Evolutionary conservation across 192 early-diverging fungal genomes (phyloP).

Genomic region (Coemansia sp.): DNA sequence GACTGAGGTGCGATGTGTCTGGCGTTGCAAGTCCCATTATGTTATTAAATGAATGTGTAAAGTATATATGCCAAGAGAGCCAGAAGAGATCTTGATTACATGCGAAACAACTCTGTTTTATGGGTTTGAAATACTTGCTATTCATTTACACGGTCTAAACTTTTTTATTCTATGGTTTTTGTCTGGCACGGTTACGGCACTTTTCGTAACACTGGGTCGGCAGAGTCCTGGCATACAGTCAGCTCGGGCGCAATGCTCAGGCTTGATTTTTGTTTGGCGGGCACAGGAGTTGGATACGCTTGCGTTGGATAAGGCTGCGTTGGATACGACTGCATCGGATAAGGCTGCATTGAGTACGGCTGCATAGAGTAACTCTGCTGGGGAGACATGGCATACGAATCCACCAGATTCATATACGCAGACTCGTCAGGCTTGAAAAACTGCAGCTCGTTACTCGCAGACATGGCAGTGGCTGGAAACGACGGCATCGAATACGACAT

Average conservation of each 20-base stretch:
- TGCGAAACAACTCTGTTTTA: no score
- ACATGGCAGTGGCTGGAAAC: not conserved
- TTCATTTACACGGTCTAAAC: no score
- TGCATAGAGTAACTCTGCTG: not conserved
- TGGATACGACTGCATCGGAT: not conserved
- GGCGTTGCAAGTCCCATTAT: conserved; percentile 68
- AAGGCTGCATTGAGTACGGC: not conserved
- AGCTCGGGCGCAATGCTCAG: conserved; percentile 18
- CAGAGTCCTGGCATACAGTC: conserved; percentile 18
- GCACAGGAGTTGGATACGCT: no score
- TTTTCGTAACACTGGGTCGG: no score
- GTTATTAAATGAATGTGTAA: not conserved
- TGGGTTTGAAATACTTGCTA: no score
- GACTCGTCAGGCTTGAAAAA: not conserved
- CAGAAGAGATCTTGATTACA: no score
- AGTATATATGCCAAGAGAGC: no score
- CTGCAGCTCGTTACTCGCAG: not conserved
- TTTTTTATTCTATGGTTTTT: no score
- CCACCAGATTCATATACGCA: not conserved
- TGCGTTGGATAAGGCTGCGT: not conserved
- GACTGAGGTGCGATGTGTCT: conserved; percentile 68
- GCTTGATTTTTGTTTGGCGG: not conserved
- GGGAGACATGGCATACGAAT: not conserved
- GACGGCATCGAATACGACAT: conserved; percentile 13
- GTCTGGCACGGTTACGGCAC: no score